phyloP scores from a whole-genome alignment of 305 asterid genomes.

The Fraxinus latifolia region DNA sequence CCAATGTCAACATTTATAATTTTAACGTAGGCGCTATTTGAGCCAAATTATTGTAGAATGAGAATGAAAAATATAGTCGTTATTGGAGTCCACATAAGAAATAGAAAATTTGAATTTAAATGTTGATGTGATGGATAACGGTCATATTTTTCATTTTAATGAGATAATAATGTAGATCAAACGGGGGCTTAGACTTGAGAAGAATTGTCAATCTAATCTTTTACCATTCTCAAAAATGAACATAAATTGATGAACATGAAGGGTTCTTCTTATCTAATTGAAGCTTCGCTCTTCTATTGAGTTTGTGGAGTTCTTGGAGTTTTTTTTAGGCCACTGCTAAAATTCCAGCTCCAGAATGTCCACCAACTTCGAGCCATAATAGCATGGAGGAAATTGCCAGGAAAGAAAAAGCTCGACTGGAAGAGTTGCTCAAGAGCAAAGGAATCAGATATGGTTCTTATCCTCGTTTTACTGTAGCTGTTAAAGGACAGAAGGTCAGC shows the following conservation, averaged over 20 bases:
- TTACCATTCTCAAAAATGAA: neutral
- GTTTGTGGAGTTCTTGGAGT: slow-evolving; percentile 12
- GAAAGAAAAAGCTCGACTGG: slow-evolving; percentile 60
- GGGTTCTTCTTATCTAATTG: slow-evolving; percentile 12
- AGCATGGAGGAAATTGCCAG: slow-evolving; percentile 68
- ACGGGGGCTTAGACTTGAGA: neutral
- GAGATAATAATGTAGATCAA: too few relatives aligned
- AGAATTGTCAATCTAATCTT: neutral
- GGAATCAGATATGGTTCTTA: slow-evolving; percentile 55
- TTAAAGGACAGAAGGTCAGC: slow-evolving; percentile 82
- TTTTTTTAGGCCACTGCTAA: slow-evolving; percentile 38
- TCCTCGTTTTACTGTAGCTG: slow-evolving; percentile 74
- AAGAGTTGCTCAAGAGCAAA: slow-evolving; percentile 63
- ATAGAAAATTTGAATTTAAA: too few relatives aligned
- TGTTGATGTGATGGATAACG: too few relatives aligned
- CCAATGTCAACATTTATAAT: neutral
- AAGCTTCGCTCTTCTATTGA: slow-evolving; percentile 14
- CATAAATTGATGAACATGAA: neutral
- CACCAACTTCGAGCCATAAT: slow-evolving; percentile 43
- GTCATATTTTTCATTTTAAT: too few relatives aligned
- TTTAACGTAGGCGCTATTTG: too few relatives aligned
- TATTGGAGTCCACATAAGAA: too few relatives aligned
- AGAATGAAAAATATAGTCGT: too few relatives aligned
- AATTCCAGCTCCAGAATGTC: slow-evolving; percentile 33
- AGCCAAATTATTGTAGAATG: too few relatives aligned